Base-by-base conservation (phyloP, 495 filamentous ascomycete genomes). In the Lasiosphaeria ovina region DNA sequence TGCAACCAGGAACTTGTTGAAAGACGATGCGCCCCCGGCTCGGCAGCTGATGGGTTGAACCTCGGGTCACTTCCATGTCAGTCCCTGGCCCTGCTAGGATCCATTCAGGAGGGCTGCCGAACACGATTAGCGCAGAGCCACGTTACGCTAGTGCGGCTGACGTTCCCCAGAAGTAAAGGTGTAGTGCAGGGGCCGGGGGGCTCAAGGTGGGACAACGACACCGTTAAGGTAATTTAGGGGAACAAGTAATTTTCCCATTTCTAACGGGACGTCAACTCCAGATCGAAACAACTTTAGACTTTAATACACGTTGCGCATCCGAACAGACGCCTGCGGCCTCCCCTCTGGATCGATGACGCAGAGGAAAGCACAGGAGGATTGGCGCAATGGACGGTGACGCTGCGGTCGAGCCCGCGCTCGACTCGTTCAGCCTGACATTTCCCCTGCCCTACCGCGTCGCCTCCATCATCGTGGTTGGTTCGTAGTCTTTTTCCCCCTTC, bases 361-460 rank as follows among this genome's bases (percentile, higher is more conserved):
- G 40, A 48, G 57, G 36, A 54, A 32, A 32, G 49, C 24, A 12
- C 48, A 33, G 53, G 36, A 35, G 16, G 35, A 35, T 16, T 38
- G 51, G 53, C 80, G 77, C 78, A 79, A 93, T 91, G 86, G 85
- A 89, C 66, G 88, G 86, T 76, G 89, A 91, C 76, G 86, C 88
- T 63, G 86, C 86, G 72, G 88, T 91, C 69, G 88, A 90, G 79
- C 80, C 87, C 63, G 80, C 87, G 79, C 83, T 94, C 70, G 92
- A 97, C 83, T 79, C 83, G 75, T 91, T 96, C 79, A 92, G 87
- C 81, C 76, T 89, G 63, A 77, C 89, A 55, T 85, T 96, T 53
- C 92, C 92, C n/a, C 81, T 97, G 50, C 92, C 92, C 33, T 91
- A 89, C 69, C 85, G 92, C 40, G 83, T 93, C 58, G 89, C 89